Base-by-base conservation (phyloP, 2,329 filamentous ascomycete species). In the Paramyrothecium sp. region DNA sequence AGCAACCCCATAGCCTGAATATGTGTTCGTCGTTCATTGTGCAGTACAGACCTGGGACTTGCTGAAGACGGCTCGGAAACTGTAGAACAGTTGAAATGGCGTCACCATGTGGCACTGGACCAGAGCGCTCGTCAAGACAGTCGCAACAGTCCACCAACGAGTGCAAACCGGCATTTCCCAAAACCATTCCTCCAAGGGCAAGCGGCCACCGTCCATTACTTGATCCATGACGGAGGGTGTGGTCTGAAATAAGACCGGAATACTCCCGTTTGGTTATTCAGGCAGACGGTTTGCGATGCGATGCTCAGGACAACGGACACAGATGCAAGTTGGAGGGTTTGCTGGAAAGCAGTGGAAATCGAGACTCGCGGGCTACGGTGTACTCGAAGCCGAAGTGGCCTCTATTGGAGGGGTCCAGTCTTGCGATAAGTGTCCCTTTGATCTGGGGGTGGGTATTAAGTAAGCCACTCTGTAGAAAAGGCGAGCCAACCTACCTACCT, bases 101-200 rank as follows among this genome's bases (percentile, higher is more conserved):
- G 90, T 95, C 62, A 98, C 80, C 72, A 98, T 88, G 68, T 96
- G 88, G 76, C 92, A 98, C 75, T 98, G 95, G 5, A 98, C 92
- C 65, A 98, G 78, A 17, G 92, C 87, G 65, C 92, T 96, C 12
- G 90, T 95, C 57, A 92, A 79, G 47, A 98, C 87, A 0, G 93
- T 96, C 4, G 93, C 92, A 22, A 92, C 93, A 21, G 95, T 98
- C 95, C 95, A 99, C 89, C 91, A 96, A 60, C 95, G 83, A 41
- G 95, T 99, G 75, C 93, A 96, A 23, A 95, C 87, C 3, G 95
- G 95, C 90, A 97, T 97, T 74, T 99, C 95, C 83, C 92, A 97
- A 75, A 97, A 98, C 95, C 95, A 99, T 65, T 94, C 89, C 75
- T 98, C 95, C 8, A 99, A 83, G 47, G 94, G 95, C 69, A 97